Base-by-base conservation (phyloP, 176 grass and related monocot genomes). In the Raddia distichophylla region DNA sequence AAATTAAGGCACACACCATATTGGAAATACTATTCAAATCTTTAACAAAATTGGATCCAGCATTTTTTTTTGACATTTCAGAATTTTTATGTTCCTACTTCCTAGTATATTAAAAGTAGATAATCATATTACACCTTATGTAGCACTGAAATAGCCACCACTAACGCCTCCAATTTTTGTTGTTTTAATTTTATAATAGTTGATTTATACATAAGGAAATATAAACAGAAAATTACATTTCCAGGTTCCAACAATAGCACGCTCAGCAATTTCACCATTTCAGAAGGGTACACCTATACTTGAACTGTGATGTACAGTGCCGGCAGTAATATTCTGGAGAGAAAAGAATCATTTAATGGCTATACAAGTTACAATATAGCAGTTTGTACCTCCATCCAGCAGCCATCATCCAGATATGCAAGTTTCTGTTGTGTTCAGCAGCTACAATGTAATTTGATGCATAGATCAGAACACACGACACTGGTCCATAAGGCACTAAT, bases 321-420 rank as follows among this genome's bases (percentile, higher is more conserved):
- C 54, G 62, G 45, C 48, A 43, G 66, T 66, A 78, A 88, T 51
- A 60, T 18, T 66, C 3, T 11, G 50, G 33, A 73, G 71, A 64
- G n/a, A 74, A 18, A 11, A 14, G 40, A 57, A 59, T 45, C n/a
- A 72, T 69, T 74, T 64, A 67, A 59, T 44, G 44, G 5, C 67
- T 44, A 60, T 53, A 53, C 15, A 53, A 53, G 14, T 53, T 15
- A 53, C 75, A 74, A 22, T 82, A 67, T 0, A 87, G 63, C 72
- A 55, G 67, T 69, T 46, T 60, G 71, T 91, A 98, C 95, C 92
- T 98, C 95, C 92, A 94, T 12, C 44, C 83, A 55, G 77, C 49
- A 37, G 43, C 76, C 92, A 98, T 93, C 77, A 75, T 73, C 95
- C 95, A 98, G 56, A 94, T 80, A 87, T 92, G 92, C 90, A 98